A percentile compares a stretch with the other conserved stretches of the same genome.
Evolutionary conservation across 495 filamentous ascomycete species (phyloP).

Genomic region (Chlorociboria aeruginascens): DNA sequence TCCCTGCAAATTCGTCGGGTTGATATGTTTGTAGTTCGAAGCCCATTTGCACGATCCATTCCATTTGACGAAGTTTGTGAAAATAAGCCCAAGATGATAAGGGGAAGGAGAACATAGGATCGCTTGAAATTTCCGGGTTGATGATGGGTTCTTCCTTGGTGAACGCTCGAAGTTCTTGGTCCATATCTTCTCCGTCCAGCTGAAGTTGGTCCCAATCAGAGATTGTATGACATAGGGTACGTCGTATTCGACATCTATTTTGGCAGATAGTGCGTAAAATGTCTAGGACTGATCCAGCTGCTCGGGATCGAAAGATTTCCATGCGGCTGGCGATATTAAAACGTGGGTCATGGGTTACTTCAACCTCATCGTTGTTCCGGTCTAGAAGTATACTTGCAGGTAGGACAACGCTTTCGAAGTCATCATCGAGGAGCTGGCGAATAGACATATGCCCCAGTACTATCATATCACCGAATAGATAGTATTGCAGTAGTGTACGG

Average conservation of each 20-base stretch:
- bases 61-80: conserved; percentile 78
- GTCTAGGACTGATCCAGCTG: conserved; percentile 68
- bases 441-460: conserved; percentile 54
- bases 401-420: conserved; percentile 63
- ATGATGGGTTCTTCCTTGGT: conserved; percentile 47
- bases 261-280: conserved; percentile 74
- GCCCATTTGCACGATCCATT: conserved; percentile 83
- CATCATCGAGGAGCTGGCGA: conserved; percentile 64
- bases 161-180: conserved; percentile 53
- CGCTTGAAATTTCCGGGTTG: conserved; percentile 16
- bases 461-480: conserved; percentile 60
- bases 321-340: conserved; percentile 66
- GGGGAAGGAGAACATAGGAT: conserved; percentile 51
- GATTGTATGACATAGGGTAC: conserved; percentile 70
- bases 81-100: conserved; percentile 82
- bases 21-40: conserved; percentile 90
- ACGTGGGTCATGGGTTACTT: conserved; percentile 63
- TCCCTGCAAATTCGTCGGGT: conserved; percentile 70
- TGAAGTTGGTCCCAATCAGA: conserved; percentile 79
- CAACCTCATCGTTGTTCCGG: conserved; percentile 58
- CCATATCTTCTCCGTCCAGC: conserved; percentile 67
- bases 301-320: conserved; percentile 66
- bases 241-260: conserved; percentile 77
- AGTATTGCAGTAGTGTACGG: conserved; percentile 63
- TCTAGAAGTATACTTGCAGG: conserved; percentile 62